phyloP scores from a whole-genome alignment of 1,284 basidiomycete species.

The Malassezia vespertilionis region DNA sequence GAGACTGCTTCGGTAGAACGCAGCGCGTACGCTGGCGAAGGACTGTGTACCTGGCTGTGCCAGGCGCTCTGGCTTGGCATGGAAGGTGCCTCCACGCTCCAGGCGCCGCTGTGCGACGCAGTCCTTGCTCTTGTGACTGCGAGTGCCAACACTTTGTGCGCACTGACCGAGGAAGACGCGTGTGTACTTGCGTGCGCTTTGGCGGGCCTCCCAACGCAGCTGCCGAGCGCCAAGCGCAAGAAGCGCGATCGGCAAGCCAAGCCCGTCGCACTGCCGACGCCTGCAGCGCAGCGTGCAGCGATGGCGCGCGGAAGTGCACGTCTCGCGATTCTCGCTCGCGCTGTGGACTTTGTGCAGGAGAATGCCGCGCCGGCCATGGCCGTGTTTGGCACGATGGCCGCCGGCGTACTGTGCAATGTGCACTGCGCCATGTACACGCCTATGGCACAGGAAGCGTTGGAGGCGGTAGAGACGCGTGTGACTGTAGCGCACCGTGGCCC shows the following conservation, averaged over 20 bases:
- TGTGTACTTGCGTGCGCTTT: conserved; percentile 20
- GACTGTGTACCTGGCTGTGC: conserved; percentile 25
- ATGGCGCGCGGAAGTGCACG: conserved; percentile 12
- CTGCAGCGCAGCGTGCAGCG: conserved; percentile 19
- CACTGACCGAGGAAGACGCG: conserved; percentile 21
- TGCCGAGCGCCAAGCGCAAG: conserved; percentile 10
- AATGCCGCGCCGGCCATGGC: conserved; percentile 15
- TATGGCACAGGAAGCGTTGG: conserved; percentile 10
- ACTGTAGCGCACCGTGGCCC: background rate
- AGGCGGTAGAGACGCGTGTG: background rate
- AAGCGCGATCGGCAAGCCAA: conserved; percentile 11
- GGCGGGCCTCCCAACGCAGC: conserved; percentile 18
- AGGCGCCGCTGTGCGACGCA: background rate
- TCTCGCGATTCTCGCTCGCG: conserved; percentile 18
- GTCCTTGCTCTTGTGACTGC: conserved; percentile 23
- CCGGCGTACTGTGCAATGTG: conserved; percentile 23
- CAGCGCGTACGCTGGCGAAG: conserved; percentile 19
- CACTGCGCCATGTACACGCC: conserved; percentile 15
- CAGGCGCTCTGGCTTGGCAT: conserved; percentile 22
- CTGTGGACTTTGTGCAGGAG: conserved; percentile 17
- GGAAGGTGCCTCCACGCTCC: conserved; percentile 13
- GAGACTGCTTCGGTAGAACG: conserved; percentile 13
- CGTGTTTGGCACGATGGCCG: conserved; percentile 25
- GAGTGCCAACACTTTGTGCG: conserved; percentile 27
- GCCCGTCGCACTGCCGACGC: conserved; percentile 5